phyloP scores from a whole-genome alignment of 2,329 filamentous ascomycete species.

The Alternaria burnsii region DNA sequence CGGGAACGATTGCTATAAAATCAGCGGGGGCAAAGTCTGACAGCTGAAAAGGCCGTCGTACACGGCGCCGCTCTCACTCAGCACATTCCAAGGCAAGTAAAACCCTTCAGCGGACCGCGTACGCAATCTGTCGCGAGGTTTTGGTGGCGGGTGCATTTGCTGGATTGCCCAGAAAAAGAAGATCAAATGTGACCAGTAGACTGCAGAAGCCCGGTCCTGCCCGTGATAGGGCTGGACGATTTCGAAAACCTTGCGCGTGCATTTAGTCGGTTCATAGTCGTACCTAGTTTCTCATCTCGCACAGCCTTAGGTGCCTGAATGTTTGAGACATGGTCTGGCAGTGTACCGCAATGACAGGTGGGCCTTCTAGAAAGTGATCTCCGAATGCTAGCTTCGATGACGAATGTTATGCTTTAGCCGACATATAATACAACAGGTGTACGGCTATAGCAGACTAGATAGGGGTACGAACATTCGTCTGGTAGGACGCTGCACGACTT shows the following conservation, averaged over 20 bases:
- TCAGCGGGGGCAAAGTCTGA: conserved; percentile 24
- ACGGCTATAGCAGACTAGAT: conserved; percentile 21
- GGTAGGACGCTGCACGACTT: conserved; percentile 22
- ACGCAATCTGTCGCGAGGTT: conserved; percentile 4
- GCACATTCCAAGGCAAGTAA: conserved; percentile 22
- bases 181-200: conserved; percentile 34
- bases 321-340: conserved; percentile 8
- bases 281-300: conserved; percentile 11
- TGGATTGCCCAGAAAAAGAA: conserved; percentile 33
- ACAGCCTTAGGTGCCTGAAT: conserved; percentile 10
- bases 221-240: conserved; percentile 33
- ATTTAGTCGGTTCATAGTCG: conserved; percentile 16
- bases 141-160: conserved; percentile 31
- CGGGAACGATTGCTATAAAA: conserved; percentile 28
- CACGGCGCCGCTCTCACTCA: conserved; percentile 30
- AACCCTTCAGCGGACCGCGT: conserved; percentile 19
- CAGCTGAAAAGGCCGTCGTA: conserved; percentile 25
- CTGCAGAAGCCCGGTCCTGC: conserved; percentile 26
- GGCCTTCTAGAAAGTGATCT: conserved; percentile 23
- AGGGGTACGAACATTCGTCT: conserved; percentile 26
- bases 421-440: conserved; percentile 27
- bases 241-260: conserved; percentile 20
- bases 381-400: conserved; percentile 34
- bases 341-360: conserved; percentile 15
- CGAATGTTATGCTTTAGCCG: conserved; percentile 33